Percentiles rank a stretch among this genome's conserved stretches.
These are phyloP conservation scores for Chenopodium album DNA, from an alignment of 148 eudicot species.

Conservation along the genomic window DNA sequence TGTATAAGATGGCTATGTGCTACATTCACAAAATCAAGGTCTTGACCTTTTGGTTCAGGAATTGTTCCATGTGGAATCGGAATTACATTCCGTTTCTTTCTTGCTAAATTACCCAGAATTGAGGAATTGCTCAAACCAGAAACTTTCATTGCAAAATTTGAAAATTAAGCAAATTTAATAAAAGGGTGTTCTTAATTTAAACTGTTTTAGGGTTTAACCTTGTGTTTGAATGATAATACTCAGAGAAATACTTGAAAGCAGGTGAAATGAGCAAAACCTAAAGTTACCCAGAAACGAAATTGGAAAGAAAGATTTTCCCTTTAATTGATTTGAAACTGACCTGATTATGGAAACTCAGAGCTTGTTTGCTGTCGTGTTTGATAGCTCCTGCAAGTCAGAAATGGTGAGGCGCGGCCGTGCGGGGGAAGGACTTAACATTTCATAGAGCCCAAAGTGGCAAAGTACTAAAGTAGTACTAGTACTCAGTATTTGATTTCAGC, in stretches of 20 bases:
- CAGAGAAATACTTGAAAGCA: background rate
- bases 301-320: background rate
- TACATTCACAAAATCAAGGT: conserved; percentile 74
- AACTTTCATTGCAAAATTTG: conserved; percentile 15
- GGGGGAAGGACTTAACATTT: no score
- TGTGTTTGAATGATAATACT: background rate
- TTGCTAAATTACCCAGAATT: conserved; percentile 14
- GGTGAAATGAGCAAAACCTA: background rate
- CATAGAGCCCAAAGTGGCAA: no score
- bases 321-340: background rate
- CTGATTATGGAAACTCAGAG: background rate
- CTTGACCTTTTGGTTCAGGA: conserved; percentile 68
- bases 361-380: background rate
- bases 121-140: conserved; percentile 11
- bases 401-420: no score
- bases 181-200: background rate
- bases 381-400: background rate
- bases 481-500: no score
- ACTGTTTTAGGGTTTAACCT: background rate
- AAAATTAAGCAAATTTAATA: background rate
- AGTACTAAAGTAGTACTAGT: no score
- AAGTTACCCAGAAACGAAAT: background rate
- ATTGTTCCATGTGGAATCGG: conserved; percentile 74
- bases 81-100: conserved; percentile 34
- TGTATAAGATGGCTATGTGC: conserved; percentile 77